Evolutionary conservation across 305 asterid species (phyloP).

Genomic region (Ilex paraguariensis): DNA sequence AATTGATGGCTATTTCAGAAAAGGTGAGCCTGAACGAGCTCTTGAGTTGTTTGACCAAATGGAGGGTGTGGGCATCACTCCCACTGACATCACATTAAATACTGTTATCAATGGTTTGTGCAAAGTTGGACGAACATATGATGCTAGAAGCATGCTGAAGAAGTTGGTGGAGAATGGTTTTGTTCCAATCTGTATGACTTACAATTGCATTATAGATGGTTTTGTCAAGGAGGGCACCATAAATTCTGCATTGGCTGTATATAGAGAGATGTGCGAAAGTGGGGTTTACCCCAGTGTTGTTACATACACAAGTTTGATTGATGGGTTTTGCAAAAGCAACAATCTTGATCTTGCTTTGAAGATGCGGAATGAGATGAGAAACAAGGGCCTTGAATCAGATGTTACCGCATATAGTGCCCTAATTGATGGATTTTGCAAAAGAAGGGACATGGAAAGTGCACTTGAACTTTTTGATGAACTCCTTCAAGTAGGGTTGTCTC

Average conservation of each 20-base stretch:
- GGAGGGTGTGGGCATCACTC: constrained; percentile 43
- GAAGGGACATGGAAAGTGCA: constrained; percentile 58
- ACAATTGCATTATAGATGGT: constrained; percentile 66
- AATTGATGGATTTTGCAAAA: constrained; percentile 67
- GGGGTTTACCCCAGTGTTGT: constrained; percentile 47
- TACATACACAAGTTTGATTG: constrained; percentile 63
- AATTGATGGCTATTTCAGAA: constrained; percentile 60
- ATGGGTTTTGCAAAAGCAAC: constrained; percentile 53
- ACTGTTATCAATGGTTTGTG: constrained; percentile 55
- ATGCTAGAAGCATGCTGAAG: constrained; percentile 46
- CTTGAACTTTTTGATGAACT: constrained; percentile 54
- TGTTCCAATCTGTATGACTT: constrained; percentile 48
- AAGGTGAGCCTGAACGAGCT: constrained; percentile 49
- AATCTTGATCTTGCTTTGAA: constrained; percentile 43
- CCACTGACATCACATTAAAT: constrained; percentile 53
- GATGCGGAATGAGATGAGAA: constrained; percentile 52
- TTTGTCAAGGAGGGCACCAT: constrained; percentile 57
- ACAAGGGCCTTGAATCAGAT: constrained; percentile 61
- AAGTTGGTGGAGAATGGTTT: constrained; percentile 42
- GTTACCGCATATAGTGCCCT: constrained; percentile 52
- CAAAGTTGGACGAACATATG: constrained; percentile 45
- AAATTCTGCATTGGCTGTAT: constrained; percentile 52
- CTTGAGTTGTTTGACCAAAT: constrained; percentile 46
- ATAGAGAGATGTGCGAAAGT: constrained; percentile 52
- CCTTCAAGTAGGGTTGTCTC: constrained; percentile 55